A percentile compares a stretch with the other conserved stretches of the same genome.
Evolutionary conservation across 192 early-diverging fungal species (phyloP).

Genomic region (Piromyces finnis): DNA sequence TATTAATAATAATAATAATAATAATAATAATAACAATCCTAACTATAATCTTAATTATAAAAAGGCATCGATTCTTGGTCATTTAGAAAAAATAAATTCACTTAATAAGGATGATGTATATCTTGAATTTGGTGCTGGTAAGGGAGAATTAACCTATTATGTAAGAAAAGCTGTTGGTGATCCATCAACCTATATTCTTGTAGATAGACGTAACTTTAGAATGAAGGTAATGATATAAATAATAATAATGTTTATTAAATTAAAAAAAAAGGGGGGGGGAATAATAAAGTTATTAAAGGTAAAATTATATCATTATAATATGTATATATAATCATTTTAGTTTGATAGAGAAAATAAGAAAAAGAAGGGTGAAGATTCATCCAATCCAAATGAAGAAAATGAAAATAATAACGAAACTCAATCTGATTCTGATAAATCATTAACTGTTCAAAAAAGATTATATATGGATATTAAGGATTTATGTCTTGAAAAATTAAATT

Average conservation of each 20-base stretch:
- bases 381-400: background rate
- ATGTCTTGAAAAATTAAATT: slow-evolving; percentile 29
- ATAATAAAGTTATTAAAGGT: no score
- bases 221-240: slow-evolving; percentile 30
- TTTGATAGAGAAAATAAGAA: background rate
- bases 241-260: no score
- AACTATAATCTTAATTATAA: no score
- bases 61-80: slow-evolving; percentile 57
- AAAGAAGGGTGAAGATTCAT: background rate
- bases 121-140: slow-evolving; percentile 67
- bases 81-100: slow-evolving; percentile 41
- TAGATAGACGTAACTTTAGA: slow-evolving; percentile 65
- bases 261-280: no score
- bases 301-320: no score
- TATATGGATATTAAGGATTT: slow-evolving; percentile 75
- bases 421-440: background rate
- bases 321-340: no score
- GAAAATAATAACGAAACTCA: background rate
- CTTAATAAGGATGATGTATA: slow-evolving; percentile 34
- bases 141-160: slow-evolving; percentile 27
- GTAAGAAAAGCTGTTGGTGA: slow-evolving; percentile 21
- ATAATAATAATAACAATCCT: no score
- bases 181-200: slow-evolving; percentile 19
- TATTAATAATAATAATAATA: no score
- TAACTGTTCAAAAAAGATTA: background rate